Percentiles rank a stretch among this genome's conserved stretches.
Evolutionary conservation across 345 rosid genomes (phyloP).

Genomic region (Eucalyptus globulus): DNA sequence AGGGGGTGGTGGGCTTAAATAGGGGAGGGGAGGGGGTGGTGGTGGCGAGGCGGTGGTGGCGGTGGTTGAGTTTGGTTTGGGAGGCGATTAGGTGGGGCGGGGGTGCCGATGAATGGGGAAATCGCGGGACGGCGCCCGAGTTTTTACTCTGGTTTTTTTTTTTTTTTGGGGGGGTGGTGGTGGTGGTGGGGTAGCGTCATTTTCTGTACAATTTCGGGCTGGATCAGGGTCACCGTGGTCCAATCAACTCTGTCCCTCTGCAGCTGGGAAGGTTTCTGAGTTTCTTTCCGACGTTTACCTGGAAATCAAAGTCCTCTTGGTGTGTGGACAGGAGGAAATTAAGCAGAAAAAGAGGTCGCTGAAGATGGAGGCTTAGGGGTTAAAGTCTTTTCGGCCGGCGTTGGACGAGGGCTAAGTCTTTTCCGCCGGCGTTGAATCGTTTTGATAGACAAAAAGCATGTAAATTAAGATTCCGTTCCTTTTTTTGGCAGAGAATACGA

Average conservation of each 20-base stretch:
- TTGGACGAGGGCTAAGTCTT: background rate
- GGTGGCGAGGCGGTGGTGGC: background rate
- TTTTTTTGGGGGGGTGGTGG: background rate
- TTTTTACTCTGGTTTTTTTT: background rate
- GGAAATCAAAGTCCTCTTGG: background rate
- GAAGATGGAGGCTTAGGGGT: background rate
- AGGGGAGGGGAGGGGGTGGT: background rate
- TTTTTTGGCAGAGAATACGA: too few relatives aligned
- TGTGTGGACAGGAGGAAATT: background rate
- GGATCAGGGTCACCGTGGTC: background rate
- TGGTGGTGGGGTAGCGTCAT: background rate
- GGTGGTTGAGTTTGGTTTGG: background rate
- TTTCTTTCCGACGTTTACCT: background rate
- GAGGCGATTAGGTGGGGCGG: background rate
- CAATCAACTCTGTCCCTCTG: background rate
- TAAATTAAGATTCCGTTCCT: too few relatives aligned
- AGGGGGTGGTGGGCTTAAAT: background rate
- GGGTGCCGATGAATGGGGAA: background rate
- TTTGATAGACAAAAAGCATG: too few relatives aligned
- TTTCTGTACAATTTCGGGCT: background rate
- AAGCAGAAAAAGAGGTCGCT: background rate
- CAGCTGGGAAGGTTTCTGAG: background rate
- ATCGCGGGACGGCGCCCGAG: background rate
- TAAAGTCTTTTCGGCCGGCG: background rate
- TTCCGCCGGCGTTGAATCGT: too few relatives aligned